Evolutionary conservation across 805 yeast species (phyloP).

Genomic region (Groenewaldozyma salmanticensis): DNA sequence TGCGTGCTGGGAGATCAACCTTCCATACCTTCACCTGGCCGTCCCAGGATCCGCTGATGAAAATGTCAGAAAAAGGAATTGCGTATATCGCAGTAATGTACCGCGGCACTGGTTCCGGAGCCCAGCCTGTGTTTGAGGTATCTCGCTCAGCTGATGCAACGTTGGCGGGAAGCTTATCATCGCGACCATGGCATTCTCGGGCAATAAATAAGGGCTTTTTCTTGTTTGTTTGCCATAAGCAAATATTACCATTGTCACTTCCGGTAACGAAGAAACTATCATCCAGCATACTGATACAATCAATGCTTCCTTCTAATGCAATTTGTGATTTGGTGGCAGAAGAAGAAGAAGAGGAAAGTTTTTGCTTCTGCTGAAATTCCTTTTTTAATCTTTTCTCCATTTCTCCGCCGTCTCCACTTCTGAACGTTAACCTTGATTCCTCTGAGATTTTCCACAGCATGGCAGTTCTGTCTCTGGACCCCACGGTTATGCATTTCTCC

Average conservation of each 20-base stretch:
- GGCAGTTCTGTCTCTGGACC: slow-evolving; percentile 89
- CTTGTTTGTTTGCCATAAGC: slow-evolving; percentile 85
- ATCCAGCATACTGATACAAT: slow-evolving; percentile 83
- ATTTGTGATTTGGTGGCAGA: slow-evolving; percentile 12
- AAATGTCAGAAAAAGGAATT: slow-evolving; percentile 74
- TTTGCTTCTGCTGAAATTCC: too few relatives aligned
- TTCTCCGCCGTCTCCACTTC: slow-evolving; percentile 68
- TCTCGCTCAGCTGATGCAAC: slow-evolving; percentile 44
- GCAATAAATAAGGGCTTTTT: slow-evolving; percentile 73
- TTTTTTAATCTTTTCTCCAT: slow-evolving; percentile 32
- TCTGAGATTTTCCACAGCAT: slow-evolving; percentile 96
- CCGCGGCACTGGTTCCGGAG: slow-evolving; percentile 71
- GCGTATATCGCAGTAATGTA: slow-evolving; percentile 79
- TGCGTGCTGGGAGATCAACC: slow-evolving; percentile 52
- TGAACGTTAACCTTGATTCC: slow-evolving; percentile 84
- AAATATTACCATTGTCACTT: slow-evolving; percentile 82
- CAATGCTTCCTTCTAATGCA: slow-evolving; percentile 70
- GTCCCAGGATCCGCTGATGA: slow-evolving; percentile 82
- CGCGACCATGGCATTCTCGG: slow-evolving; percentile 69
- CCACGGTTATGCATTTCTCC: slow-evolving; percentile 94
- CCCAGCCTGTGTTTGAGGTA: slow-evolving; percentile 18
- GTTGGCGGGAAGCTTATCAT: slow-evolving; percentile 38
- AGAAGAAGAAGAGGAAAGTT: slow-evolving; percentile 7
- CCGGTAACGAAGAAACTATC: slow-evolving; percentile 92
- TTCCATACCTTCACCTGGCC: slow-evolving; percentile 77